Evolutionary conservation across 139 green algal species (phyloP), one percentile per base, ranked within the genome.

Genomic region (Klebsormidium nitens): DNA sequence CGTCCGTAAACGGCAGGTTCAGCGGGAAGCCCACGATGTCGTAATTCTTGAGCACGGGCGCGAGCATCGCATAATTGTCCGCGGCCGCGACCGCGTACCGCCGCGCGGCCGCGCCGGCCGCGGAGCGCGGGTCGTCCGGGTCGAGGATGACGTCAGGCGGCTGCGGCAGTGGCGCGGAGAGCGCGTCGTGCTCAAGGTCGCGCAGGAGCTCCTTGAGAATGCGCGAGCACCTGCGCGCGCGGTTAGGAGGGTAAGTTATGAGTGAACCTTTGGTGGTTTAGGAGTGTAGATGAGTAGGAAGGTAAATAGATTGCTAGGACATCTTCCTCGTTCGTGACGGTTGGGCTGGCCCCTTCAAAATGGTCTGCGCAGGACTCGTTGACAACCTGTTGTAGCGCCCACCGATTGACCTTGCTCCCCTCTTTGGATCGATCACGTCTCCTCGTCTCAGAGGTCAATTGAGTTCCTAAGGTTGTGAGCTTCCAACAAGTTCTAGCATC

Each of bases 1-100:
- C 17, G 19, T 28, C 19, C 4, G 49, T 34, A n/a, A 59, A 28
- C 4, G 49, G 17, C 49, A 59, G 5, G 11, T 6, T 8, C 11
- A 59, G 49, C 8, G 49, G 49, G 49, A 34, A 59, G 19, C 49
- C 49, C 19, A 28, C 19, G 11, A 59, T 6, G 17, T 28, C 4
- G 49, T 59, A 50, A 14, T 50, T 50, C 42, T 50, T 50, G 42
- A 50, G 42, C 42, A 50, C 42, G 42, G 42, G 42, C 42, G 42
- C 42, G 11, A 50, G 42, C 42, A 14, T 14, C 11, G 8, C 42
- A 14, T 50, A 50, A 14, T 50, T 8, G 11, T 8, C 42, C 42
- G 8, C 42, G 11, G 42, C 42, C 42, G 14, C 11, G 11, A 14
- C 14, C 42, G 42, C 42, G 42, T 8, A 8, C 8, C 42, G 42